A percentile compares a stretch with the other conserved stretches of the same genome.
Evolutionary conservation across 192 early-diverging fungal species (phyloP).

Genomic region (Paraglomus brasilianum): DNA sequence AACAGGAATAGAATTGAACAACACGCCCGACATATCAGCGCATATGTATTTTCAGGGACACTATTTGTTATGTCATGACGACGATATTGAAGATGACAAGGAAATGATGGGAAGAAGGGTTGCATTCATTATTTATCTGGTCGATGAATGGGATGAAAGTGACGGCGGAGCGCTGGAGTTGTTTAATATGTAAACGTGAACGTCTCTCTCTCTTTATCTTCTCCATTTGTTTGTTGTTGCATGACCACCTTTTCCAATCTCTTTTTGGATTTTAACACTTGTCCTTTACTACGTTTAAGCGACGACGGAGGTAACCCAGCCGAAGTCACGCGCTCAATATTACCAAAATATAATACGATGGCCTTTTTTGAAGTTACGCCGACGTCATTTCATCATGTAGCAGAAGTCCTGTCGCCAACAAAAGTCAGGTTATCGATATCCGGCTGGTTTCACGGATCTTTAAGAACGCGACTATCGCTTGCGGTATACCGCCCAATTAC

Average conservation of each 20-base stretch:
- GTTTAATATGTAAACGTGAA: conserved; percentile 46
- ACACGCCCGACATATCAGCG: conserved; percentile 63
- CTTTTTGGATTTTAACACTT: neutral
- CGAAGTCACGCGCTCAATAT: conserved; percentile 40
- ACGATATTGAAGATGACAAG: conserved; percentile 64
- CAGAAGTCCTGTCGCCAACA: conserved; percentile 41
- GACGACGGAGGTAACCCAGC: conserved; percentile 49
- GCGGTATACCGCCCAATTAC: neutral
- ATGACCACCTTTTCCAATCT: neutral
- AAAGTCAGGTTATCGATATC: conserved; percentile 60
- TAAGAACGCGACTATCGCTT: conserved; percentile 36
- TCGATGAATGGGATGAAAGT: conserved; percentile 60
- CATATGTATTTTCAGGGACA: conserved; percentile 63
- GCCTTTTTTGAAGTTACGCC: conserved; percentile 61
- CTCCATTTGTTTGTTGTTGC: neutral
- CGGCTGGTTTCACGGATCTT: conserved; percentile 67
- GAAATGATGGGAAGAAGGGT: conserved; percentile 53
- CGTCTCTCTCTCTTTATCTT: neutral
- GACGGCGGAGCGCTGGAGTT: conserved; percentile 67
- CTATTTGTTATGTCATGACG: conserved; percentile 72
- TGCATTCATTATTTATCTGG: conserved; percentile 73
- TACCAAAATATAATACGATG: conserved; percentile 56
- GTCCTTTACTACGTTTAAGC: conserved; percentile 33
- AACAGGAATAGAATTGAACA: conserved; percentile 62
- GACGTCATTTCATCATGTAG: conserved; percentile 62